Evolutionary conservation across 164 flowering plant species (phyloP).

Genomic region (Dillenia turbinata): DNA sequence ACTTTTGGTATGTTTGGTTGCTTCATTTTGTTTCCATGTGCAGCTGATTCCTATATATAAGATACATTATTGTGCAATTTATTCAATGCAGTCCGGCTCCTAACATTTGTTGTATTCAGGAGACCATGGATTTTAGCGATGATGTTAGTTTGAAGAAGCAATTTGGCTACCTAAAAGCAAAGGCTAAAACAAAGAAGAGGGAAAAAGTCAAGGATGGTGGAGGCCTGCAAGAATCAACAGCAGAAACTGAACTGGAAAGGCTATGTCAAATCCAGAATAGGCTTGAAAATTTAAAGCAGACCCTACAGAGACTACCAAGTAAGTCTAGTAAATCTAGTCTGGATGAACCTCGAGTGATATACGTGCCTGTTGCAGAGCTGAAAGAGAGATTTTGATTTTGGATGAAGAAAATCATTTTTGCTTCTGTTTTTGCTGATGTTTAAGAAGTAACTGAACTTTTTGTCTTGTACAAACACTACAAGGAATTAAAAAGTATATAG

Average conservation of each 20-base stretch:
- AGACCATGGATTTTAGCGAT: conserved; percentile 31
- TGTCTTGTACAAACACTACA: too few relatives aligned
- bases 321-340: conserved; percentile 11
- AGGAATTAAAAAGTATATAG: too few relatives aligned
- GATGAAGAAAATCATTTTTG: background rate
- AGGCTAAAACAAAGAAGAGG: conserved; percentile 15
- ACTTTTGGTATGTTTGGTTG: conserved; percentile 9
- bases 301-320: conserved; percentile 20
- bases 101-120: conserved; percentile 20
- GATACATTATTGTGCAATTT: background rate
- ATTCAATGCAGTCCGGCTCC: background rate
- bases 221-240: conserved; percentile 25
- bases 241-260: conserved; percentile 57
- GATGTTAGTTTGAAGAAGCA: conserved; percentile 47
- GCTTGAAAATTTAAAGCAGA: conserved; percentile 41
- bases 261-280: conserved; percentile 45
- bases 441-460: background rate
- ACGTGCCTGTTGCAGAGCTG: conserved; percentile 73
- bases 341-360: conserved; percentile 30
- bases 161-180: conserved; percentile 13
- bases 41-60: background rate
- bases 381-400: conserved; percentile 46
- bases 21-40: too few relatives aligned
- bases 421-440: background rate
- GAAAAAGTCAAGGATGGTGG: conserved; percentile 8